A percentile compares a stretch with the other conserved stretches of the same genome.
phyloP scores from a whole-genome alignment of 805 yeast genomes.

The Yamadazyma laniorum region DNA sequence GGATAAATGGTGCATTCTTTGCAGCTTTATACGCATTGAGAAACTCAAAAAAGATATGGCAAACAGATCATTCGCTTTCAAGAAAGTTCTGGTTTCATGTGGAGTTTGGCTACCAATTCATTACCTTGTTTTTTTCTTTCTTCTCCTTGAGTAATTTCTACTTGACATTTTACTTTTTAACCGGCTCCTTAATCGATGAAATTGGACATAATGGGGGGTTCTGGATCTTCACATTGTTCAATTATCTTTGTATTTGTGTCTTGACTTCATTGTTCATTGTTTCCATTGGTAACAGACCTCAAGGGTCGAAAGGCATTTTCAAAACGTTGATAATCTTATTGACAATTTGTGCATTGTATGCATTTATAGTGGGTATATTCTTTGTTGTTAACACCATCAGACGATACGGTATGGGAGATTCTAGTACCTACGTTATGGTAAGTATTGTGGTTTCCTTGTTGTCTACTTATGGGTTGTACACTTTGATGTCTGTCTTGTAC shows the following conservation, averaged over 20 bases:
- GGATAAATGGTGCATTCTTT: conserved; percentile 96
- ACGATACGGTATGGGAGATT: conserved; percentile 39
- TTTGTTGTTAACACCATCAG: conserved; percentile 61
- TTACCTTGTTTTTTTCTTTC: conserved; percentile 80
- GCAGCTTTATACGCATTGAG: conserved; percentile 86
- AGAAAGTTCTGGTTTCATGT: conserved; percentile 72
- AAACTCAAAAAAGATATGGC: conserved; percentile 76
- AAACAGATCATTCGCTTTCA: conserved; percentile 65
- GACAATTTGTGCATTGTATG: conserved; percentile 77
- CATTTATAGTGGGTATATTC: conserved; percentile 77
- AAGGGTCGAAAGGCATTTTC: conserved; percentile 84
- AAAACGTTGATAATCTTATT: conserved; percentile 67
- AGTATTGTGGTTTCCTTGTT: conserved; percentile 80
- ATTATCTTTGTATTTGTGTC: conserved; percentile 78
- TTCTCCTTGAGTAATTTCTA: conserved; percentile 91
- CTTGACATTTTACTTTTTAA: conserved; percentile 86
- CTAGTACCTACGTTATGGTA: conserved; percentile 52
- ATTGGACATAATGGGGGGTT: conserved; percentile 50
- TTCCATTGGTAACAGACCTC: conserved; percentile 97
- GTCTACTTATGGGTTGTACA: conserved; percentile 90
- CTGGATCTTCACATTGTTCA: conserved; percentile 79
- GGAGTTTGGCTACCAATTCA: conserved; percentile 80
- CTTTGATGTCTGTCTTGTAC: conserved; percentile 76
- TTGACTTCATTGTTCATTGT: conserved; percentile 86
- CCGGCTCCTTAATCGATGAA: conserved; percentile 65